Conservation (phyloP, 2,329 filamentous ascomycete species). For the Aureobasidium sp. region DNA sequence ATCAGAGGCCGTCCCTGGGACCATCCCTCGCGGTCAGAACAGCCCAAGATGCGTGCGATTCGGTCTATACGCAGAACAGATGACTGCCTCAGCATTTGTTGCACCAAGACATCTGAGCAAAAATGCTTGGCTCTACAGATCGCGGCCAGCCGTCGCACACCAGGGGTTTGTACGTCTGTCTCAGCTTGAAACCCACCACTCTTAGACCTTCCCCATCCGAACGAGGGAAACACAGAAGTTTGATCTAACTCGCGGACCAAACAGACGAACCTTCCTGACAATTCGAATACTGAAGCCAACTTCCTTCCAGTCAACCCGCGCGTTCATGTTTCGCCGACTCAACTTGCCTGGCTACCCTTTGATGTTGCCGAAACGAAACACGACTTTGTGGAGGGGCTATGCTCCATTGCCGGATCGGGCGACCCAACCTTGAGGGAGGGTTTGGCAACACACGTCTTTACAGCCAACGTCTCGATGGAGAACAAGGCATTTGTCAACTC, state of each 20-base stretch:
- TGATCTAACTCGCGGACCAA: neutral
- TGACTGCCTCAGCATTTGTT: conserved; percentile 38
- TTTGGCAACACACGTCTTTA: conserved; percentile 42
- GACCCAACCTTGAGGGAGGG: conserved; percentile 44
- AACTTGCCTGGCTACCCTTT: conserved; percentile 42
- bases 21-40: conserved; percentile 35
- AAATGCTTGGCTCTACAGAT: conserved; percentile 39
- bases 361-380: conserved; percentile 30
- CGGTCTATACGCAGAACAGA: conserved; percentile 39
- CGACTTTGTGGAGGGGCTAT: conserved; percentile 42
- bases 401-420: conserved; percentile 43
- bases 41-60: conserved; percentile 36
- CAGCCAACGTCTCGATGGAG: conserved; percentile 40
- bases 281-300: conserved; percentile 31
- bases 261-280: conserved; percentile 16
- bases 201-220: neutral
- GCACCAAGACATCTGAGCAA: conserved; percentile 36
- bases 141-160: conserved; percentile 36
- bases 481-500: conserved; percentile 39
- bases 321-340: conserved; percentile 42
- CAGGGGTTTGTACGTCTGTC: conserved; percentile 21
- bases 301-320: conserved; percentile 41
- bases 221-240: neutral
- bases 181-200: conserved; percentile 6
- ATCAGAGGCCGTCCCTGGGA: conserved; percentile 36